These are phyloP conservation scores for Phaffia tasmanica DNA, from an alignment of 768 basidiomycete genomes.

Conservation along the genomic window DNA sequence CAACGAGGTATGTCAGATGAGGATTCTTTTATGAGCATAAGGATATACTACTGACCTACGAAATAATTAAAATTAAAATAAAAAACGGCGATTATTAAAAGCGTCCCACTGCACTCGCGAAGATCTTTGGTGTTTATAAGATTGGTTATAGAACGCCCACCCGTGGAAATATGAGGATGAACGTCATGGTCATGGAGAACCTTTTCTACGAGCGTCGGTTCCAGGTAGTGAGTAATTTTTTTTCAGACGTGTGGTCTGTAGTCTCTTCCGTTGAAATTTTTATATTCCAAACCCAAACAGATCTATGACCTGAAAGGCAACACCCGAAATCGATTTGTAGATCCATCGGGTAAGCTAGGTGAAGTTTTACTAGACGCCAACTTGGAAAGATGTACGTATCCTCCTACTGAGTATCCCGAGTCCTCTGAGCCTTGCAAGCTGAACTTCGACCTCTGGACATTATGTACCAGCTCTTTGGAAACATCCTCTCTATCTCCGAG, in stretches of 20 bases:
- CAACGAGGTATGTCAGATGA: no score
- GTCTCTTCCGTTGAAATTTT: not conserved
- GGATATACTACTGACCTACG: constrained; percentile 10
- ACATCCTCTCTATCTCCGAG: constrained; percentile 85
- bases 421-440: not conserved
- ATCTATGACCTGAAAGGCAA: constrained; percentile 98
- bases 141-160: constrained; percentile 75
- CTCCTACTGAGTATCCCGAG: not conserved
- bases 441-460: not conserved
- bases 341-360: constrained; percentile 76
- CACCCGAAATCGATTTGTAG: constrained; percentile 82
- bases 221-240: constrained; percentile 50
- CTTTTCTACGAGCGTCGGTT: constrained; percentile 80
- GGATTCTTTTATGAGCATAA: constrained; percentile 22
- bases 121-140: constrained; percentile 94
- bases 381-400: constrained; percentile 68
- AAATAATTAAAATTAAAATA: constrained; percentile 19
- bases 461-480: constrained; percentile 32
- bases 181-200: constrained; percentile 91
- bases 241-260: not conserved
- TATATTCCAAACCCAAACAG: constrained; percentile 40
- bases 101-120: constrained; percentile 89
- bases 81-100: no score
- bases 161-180: constrained; percentile 83
- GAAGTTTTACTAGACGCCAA: constrained; percentile 96